These are phyloP conservation scores for Claviceps sp. DNA, from an alignment of 2,329 filamentous ascomycete species.

Conservation along the genomic window DNA sequence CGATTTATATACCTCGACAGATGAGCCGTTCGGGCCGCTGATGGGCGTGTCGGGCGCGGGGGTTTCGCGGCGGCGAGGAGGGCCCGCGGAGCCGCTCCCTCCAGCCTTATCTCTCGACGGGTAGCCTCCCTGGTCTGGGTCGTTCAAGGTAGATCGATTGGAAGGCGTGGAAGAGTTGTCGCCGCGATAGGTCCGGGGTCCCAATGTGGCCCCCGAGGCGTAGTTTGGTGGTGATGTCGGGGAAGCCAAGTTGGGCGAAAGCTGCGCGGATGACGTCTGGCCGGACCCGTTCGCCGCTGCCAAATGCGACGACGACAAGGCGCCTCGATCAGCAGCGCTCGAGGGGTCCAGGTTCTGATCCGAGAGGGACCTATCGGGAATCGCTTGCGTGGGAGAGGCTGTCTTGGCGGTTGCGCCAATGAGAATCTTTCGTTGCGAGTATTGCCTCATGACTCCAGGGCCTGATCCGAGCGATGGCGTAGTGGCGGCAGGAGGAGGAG, in stretches of 20 bases:
- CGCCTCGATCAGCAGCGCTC: conserved; percentile 52
- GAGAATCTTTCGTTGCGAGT: conserved; percentile 63
- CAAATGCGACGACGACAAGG: conserved; percentile 55
- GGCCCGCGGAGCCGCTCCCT: conserved; percentile 12
- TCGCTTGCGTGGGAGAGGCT: conserved; percentile 58
- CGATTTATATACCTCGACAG: conserved; percentile 95
- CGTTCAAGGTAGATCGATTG: conserved; percentile 40
- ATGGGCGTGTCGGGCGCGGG: conserved; percentile 51
- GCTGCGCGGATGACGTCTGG: conserved; percentile 41
- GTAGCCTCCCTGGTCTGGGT: conserved; percentile 27
- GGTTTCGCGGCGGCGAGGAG: conserved; percentile 46
- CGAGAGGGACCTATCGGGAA: conserved; percentile 51
- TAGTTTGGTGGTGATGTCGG: conserved; percentile 52
- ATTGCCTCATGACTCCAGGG: conserved; percentile 51
- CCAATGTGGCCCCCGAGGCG: conserved; percentile 42
- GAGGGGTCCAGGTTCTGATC: conserved; percentile 56
- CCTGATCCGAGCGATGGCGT: conserved; percentile 38
- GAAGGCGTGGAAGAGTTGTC: conserved; percentile 38
- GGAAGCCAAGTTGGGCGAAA: conserved; percentile 55
- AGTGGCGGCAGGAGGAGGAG: conserved; percentile 45
- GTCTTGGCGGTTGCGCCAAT: conserved; percentile 62
- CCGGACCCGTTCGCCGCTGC: conserved; percentile 53
- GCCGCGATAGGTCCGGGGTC: conserved; percentile 44
- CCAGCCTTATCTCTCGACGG: conserved; percentile 17
- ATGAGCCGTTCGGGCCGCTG: conserved; percentile 40